A percentile compares a stretch with the other conserved stretches of the same genome.
These are phyloP conservation scores for Triticum monococcum DNA, from an alignment of 176 grass and related monocot species.

Conservation along the genomic window DNA sequence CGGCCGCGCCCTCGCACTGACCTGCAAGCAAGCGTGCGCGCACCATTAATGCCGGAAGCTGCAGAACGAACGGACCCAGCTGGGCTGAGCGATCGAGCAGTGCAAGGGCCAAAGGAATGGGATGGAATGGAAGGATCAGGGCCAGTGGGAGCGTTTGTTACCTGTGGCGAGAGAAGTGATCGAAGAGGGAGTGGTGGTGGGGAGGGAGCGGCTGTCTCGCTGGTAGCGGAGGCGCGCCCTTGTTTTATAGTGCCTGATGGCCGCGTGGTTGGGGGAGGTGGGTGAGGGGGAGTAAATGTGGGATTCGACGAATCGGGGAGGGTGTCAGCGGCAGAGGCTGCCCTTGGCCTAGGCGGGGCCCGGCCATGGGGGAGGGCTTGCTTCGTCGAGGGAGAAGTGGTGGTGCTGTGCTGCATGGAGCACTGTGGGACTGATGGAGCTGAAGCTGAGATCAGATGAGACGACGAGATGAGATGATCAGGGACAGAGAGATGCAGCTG, in stretches of 20 bases:
- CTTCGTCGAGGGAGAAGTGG: constrained; percentile 12
- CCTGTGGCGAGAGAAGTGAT: constrained; percentile 4
- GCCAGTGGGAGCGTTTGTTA: background rate
- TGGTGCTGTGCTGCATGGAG: background rate
- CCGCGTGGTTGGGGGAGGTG: background rate
- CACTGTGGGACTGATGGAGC: constrained; percentile 3
- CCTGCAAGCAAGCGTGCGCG: background rate
- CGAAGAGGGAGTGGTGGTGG: background rate
- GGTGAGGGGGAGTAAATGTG: constrained; percentile 32
- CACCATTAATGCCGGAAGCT: constrained; percentile 14
- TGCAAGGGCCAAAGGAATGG: constrained; percentile 33
- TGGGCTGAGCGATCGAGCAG: background rate
- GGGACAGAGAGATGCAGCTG: background rate
- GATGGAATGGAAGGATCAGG: constrained; percentile 47
- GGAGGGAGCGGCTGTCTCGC: background rate
- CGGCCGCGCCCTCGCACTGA: background rate
- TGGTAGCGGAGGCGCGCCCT: background rate
- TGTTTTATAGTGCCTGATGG: constrained; percentile 16
- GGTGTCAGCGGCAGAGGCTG: background rate
- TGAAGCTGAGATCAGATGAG: constrained; percentile 19
- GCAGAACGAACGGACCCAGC: background rate
- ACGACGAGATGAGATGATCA: constrained; percentile 16
- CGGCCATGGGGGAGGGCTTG: background rate
- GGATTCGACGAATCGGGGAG: constrained; percentile 57
- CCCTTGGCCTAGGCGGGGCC: background rate